Conservation (phyloP, 83 land plant species). For the Picea mariana region DNA sequence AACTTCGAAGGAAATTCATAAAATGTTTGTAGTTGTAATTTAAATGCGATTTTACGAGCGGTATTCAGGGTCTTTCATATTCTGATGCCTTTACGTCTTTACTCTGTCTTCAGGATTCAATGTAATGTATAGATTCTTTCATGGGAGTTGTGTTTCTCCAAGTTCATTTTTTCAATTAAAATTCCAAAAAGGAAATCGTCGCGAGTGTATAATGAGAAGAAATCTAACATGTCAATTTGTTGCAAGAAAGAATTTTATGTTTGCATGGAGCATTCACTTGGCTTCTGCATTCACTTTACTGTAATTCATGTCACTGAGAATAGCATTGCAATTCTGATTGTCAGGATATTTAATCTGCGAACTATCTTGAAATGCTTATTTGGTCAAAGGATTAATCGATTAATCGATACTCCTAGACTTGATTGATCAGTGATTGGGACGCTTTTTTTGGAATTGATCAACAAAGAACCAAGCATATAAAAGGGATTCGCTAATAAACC, state of each 20-base stretch:
- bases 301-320: no score
- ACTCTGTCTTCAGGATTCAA: conserved; percentile 2
- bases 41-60: not conserved
- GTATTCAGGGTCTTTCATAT: not conserved
- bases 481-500: no score
- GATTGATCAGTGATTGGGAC: no score
- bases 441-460: no score
- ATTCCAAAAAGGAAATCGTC: not conserved
- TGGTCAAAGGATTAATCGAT: no score
- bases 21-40: not conserved
- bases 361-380: no score
- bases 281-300: not conserved
- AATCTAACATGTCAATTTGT: conserved; percentile 10
- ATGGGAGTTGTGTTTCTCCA: conserved; percentile 12
- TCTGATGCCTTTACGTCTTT: not conserved
- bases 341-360: no score
- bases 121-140: conserved; percentile 23
- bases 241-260: conserved; percentile 1
- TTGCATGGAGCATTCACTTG: conserved; percentile 4
- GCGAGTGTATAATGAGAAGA: conserved; percentile 10
- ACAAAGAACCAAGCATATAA: no score
- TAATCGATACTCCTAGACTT: no score
- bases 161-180: conserved; percentile 2
- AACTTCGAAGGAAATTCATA: not conserved
- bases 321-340: no score